Percentiles rank a stretch among this genome's conserved stretches.
These are phyloP conservation scores for Strobilomyces dryophilus DNA, from an alignment of 768 basidiomycete species.

Conservation along the genomic window DNA sequence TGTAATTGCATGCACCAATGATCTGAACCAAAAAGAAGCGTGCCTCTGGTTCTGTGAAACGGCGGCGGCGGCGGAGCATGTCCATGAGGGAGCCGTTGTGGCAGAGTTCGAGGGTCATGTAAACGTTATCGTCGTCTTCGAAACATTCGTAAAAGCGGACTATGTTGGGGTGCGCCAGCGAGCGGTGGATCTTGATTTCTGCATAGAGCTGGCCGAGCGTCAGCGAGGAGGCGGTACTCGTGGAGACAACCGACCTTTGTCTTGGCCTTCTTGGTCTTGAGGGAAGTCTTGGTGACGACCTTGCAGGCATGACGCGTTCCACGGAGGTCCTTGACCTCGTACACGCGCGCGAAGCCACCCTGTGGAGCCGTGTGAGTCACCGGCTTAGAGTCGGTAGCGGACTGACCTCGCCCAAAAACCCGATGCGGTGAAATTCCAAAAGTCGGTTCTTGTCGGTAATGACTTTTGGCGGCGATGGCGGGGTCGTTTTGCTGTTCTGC, in stretches of 20 bases:
- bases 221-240: not conserved
- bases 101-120: constrained; percentile 95
- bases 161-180: constrained; percentile 88
- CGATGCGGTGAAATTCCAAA: constrained; percentile 64
- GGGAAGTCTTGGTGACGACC: constrained; percentile 87
- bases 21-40: constrained; percentile 93
- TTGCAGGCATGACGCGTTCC: constrained; percentile 80
- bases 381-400: not conserved
- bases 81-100: constrained; percentile 88
- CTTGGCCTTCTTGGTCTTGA: constrained; percentile 95
- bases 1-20: constrained; percentile 94
- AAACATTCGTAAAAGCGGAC: constrained; percentile 92
- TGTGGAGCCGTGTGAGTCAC: constrained; percentile 15
- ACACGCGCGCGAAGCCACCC: constrained; percentile 96
- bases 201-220: constrained; percentile 72
- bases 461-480: constrained; percentile 75
- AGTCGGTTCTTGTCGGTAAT: constrained; percentile 62
- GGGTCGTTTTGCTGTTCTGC: constrained; percentile 78
- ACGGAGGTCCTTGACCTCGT: constrained; percentile 77
- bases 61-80: constrained; percentile 79
- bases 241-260: constrained; percentile 64
- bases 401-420: constrained; percentile 83
- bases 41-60: constrained; percentile 89
- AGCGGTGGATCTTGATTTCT: constrained; percentile 96
- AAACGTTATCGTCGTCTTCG: constrained; percentile 93